These are phyloP conservation scores for Harrya chromipes DNA, from an alignment of 768 basidiomycete species.

Conservation along the genomic window DNA sequence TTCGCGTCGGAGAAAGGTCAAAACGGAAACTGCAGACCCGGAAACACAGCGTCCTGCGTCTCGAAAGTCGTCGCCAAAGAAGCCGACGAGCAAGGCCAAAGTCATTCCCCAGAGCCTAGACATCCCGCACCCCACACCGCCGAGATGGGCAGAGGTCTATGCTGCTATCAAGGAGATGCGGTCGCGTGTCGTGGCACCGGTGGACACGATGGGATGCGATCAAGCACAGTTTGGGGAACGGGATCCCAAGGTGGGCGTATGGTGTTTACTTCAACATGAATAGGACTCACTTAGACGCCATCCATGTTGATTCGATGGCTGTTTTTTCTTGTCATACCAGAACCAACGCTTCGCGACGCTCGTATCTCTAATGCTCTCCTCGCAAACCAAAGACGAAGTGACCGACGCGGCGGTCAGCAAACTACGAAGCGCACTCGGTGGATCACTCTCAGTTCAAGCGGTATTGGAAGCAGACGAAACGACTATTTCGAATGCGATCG, in stretches of 20 bases:
- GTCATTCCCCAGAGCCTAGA: conserved; percentile 51
- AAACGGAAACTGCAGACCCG: neutral
- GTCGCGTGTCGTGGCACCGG: conserved; percentile 69
- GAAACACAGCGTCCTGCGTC: neutral
- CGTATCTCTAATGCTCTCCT: conserved; percentile 91
- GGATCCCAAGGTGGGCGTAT: conserved; percentile 56
- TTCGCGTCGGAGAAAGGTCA: neutral
- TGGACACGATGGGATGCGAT: conserved; percentile 91
- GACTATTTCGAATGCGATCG: conserved; percentile 71
- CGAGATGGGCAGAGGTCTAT: conserved; percentile 67
- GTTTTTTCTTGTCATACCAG: conserved; percentile 36
- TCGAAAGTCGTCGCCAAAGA: conserved; percentile 3
- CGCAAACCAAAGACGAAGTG: conserved; percentile 93
- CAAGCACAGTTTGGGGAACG: conserved; percentile 59
- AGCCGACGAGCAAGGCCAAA: conserved; percentile 53
- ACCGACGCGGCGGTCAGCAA: conserved; percentile 76
- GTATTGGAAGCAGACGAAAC: conserved; percentile 60
- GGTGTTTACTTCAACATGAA: neutral
- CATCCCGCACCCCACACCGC: conserved; percentile 65
- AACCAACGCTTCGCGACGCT: conserved; percentile 81
- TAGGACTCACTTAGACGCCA: neutral
- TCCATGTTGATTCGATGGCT: neutral
- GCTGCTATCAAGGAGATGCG: conserved; percentile 76
- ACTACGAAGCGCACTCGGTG: conserved; percentile 70
- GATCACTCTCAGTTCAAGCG: conserved; percentile 71